These are phyloP conservation scores for Citrus maxima DNA, from an alignment of 345 rosid species.

Conservation along the genomic window DNA sequence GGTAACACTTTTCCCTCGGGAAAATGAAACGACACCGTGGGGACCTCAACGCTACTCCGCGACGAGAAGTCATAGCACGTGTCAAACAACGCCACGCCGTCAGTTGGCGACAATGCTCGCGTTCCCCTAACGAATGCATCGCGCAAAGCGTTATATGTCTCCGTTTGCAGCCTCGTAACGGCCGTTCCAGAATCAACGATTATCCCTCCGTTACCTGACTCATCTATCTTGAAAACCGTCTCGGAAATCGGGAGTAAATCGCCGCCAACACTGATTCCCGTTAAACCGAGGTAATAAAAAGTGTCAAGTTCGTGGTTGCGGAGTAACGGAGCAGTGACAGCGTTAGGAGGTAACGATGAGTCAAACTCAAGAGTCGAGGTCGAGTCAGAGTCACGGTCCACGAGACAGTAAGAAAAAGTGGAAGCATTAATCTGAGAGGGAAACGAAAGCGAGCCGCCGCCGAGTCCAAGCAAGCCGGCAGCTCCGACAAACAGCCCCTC, in stretches of 20 bases:
- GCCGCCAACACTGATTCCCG: conserved; percentile 81
- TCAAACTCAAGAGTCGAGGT: conserved; percentile 71
- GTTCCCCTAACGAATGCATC: conserved; percentile 60
- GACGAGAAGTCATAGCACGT: conserved; percentile 73
- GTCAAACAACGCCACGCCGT: conserved; percentile 69
- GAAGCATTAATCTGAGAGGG: conserved; percentile 72
- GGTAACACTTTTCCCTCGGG: conserved; percentile 42
- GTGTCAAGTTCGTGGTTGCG: conserved; percentile 71
- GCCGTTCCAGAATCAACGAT: conserved; percentile 94
- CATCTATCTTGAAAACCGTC: conserved; percentile 57
- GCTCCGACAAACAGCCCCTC: conserved; percentile 82
- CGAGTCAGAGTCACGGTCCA: conserved; percentile 86
- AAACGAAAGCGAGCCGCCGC: conserved; percentile 75
- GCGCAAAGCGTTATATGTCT: conserved; percentile 48
- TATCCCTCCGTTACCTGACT: conserved; percentile 71
- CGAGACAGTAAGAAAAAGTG: conserved; percentile 76
- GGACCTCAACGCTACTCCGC: conserved; percentile 62
- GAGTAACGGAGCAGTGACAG: conserved; percentile 61
- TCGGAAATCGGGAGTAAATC: conserved; percentile 43
- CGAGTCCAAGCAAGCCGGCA: conserved; percentile 86
- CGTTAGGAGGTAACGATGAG: conserved; percentile 36
- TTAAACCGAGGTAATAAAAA: conserved; percentile 61
- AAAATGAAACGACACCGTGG: conserved; percentile 72
- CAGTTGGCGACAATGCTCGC: conserved; percentile 29
- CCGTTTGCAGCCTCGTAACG: conserved; percentile 66